Evolutionary conservation across 148 eudicot species (phyloP).

Genomic region (Diospyros lotus): DNA sequence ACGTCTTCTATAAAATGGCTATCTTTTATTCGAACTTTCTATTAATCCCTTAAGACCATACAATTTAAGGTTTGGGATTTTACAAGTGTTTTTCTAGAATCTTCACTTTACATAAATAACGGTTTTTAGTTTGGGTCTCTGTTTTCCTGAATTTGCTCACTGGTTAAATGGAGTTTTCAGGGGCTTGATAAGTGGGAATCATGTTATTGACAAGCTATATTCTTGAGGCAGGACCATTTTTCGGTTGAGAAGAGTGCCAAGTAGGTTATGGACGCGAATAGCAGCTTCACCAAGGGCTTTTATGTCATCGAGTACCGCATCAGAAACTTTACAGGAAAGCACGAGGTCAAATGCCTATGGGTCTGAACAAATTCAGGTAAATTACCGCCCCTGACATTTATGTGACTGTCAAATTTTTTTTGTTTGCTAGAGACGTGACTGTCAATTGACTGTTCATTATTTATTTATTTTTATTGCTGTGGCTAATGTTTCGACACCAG

Average conservation of each 20-base stretch:
- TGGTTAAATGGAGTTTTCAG: background rate
- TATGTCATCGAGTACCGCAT: conserved; percentile 51
- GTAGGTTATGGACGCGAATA: conserved; percentile 28
- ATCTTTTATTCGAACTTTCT: background rate
- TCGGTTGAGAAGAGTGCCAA: conserved; percentile 34
- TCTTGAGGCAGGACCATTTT: conserved; percentile 41
- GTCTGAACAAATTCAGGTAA: conserved; percentile 97
- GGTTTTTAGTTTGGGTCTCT: background rate
- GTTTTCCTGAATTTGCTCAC: background rate
- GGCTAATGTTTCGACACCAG: too few species aligned
- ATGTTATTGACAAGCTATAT: background rate
- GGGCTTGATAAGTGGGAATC: background rate
- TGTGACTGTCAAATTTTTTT: too few species aligned
- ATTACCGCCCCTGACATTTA: background rate
- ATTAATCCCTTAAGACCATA: background rate
- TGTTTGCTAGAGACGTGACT: too few species aligned
- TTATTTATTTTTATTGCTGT: too few species aligned
- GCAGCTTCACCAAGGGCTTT: conserved; percentile 53
- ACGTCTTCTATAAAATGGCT: background rate
- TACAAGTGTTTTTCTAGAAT: too few species aligned
- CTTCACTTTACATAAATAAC: background rate
- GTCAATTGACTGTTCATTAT: too few species aligned
- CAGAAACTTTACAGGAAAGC: conserved; percentile 46
- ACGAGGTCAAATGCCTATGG: conserved; percentile 58
- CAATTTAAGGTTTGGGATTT: too few species aligned